Conservation (phyloP, 1,284 basidiomycete species). For the Ceraceosorus bombacis region DNA sequence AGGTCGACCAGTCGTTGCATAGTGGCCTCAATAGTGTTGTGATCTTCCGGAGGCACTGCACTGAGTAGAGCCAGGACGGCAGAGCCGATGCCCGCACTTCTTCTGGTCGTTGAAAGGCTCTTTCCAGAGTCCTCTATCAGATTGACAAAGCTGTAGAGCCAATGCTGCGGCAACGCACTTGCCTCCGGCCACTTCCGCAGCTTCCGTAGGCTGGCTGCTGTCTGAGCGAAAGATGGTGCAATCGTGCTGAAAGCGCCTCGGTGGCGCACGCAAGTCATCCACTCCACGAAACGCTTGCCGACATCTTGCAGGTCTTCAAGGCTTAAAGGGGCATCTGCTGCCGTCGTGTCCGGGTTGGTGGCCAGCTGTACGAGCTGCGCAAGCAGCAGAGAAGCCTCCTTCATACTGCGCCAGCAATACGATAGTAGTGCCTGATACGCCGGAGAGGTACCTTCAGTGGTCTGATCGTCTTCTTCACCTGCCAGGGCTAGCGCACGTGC, state of each 20-base stretch:
- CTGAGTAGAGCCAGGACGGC: conserved; percentile 47
- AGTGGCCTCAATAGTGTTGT: conserved; percentile 6
- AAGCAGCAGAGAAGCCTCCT: conserved; percentile 47
- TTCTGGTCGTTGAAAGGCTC: conserved; percentile 47
- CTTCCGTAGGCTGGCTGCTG: conserved; percentile 32
- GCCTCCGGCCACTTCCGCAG: conserved; percentile 27
- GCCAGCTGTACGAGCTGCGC: conserved; percentile 33
- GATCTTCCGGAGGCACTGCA: conserved; percentile 9
- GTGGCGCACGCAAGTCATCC: conserved; percentile 48
- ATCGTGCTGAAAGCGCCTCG: conserved; percentile 49
- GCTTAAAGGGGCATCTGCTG: conserved; percentile 13
- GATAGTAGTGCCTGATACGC: conserved; percentile 47
- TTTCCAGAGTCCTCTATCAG: conserved; percentile 23
- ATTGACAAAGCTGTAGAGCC: conserved; percentile 40
- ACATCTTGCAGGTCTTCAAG: conserved; percentile 24
- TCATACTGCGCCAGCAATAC: conserved; percentile 49
- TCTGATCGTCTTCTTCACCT: conserved; percentile 14
- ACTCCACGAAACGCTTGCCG: conserved; percentile 42
- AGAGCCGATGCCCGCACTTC: conserved; percentile 48
- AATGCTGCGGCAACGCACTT: conserved; percentile 27
- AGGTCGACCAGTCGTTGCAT: conserved; percentile 22
- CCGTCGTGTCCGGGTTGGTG: conserved; percentile 20
- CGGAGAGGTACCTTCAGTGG: conserved; percentile 30
- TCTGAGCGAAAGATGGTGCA: conserved; percentile 43
- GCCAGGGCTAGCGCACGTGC: conserved; percentile 10